These are phyloP conservation scores for Trichoderma hamatum DNA, from an alignment of 2,329 filamentous ascomycete species.

Conservation along the genomic window DNA sequence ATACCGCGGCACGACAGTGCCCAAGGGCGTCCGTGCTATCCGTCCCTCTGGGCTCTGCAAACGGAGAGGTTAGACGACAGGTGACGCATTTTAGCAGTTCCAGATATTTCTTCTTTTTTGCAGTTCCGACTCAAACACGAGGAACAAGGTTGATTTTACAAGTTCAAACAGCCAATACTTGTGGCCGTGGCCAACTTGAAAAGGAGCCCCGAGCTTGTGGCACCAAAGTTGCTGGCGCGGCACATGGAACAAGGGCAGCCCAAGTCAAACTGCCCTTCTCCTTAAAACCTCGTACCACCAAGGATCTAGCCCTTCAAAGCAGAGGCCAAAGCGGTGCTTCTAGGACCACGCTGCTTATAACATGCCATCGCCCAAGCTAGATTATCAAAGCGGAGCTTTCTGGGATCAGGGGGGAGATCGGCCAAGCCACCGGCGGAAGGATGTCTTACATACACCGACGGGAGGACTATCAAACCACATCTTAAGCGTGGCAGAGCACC, in stretches of 20 bases:
- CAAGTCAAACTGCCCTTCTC: not conserved
- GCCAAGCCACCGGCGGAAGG: constrained; percentile 16
- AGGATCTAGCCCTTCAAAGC: not conserved
- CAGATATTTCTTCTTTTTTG: not conserved
- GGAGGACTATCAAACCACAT: constrained; percentile 9
- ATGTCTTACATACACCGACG: constrained; percentile 21
- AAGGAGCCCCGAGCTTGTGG: not conserved
- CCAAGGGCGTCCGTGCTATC: not conserved
- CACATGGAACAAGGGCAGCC: constrained; percentile 1
- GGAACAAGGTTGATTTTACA: not conserved
- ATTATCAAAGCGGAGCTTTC: constrained; percentile 11
- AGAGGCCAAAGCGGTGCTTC: not conserved
- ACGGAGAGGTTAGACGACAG: not conserved
- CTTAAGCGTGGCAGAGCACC: not conserved
- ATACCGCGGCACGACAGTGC: not conserved
- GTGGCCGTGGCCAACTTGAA: not conserved
- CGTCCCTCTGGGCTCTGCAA: not conserved
- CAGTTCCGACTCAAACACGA: not conserved
- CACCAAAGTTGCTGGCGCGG: not conserved
- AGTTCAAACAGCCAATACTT: not conserved
- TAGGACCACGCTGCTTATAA: not conserved
- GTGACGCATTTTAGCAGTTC: not conserved
- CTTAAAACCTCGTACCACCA: not conserved
- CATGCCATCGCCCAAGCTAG: not conserved
- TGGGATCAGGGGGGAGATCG: constrained; percentile 6